Evolutionary conservation across 176 grass and related monocot genomes (phyloP), one percentile per base, ranked within the genome.

Genomic region (Avena sativa): DNA sequence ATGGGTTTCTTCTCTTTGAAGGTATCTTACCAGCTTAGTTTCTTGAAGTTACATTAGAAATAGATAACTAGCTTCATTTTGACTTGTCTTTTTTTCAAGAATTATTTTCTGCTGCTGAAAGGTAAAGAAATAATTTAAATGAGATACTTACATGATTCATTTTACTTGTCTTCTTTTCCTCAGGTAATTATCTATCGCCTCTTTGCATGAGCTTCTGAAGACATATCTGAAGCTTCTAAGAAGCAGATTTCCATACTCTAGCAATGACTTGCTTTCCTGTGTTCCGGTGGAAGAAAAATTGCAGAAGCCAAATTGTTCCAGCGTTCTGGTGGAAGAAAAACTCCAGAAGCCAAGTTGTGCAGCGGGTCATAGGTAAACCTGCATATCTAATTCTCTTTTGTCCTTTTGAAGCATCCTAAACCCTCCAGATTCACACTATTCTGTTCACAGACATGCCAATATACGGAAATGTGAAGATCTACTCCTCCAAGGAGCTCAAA

Each of bases 401-500:
- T 80, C 83, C 66, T 68, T 79, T 19, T 56, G 46, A 52, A 83
- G 21, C 74, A 84, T 61, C 48, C 59, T 23, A 14, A 19, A 47
- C 50, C 81, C 84, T 85, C 74, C 28, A 72, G 69, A 67, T 58
- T 79, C 16, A 83, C 60, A 21, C 2, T 13, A 52, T 79, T 69
- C 78, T 81, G 26, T 60, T 74, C 0, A 2, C 79, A 95, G 95
- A 88, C 61, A 81, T 84, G 53, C 73, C 74, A 0, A 68, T 46
- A 9, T 4, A 76, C 8, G 51, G 92, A 8, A 92, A 93, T 57
- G 90, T 92, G 47, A 98, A 90, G 85, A 89, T 93, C 19, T 98
- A 92, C 86, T 86, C 93, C 12, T 92, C 76, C 84, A 98, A 88
- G 61, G 91, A 95, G 61, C 63, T 98, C 61, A 92, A 55, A 59